Base-by-base conservation (phyloP, 306 rosid species). In the Alnus rubra region DNA sequence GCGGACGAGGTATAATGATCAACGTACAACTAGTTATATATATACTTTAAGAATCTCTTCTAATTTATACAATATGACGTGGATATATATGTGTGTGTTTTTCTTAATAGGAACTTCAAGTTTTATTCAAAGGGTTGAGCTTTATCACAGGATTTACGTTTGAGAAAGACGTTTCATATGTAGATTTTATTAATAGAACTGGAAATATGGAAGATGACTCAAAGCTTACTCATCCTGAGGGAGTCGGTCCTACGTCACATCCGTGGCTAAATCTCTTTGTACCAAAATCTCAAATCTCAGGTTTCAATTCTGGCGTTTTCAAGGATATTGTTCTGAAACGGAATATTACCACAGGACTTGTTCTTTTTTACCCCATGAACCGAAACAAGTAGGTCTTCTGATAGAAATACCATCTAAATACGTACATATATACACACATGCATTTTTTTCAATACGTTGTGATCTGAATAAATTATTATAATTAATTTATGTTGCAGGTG, bases 211-310 rank as follows among this genome's bases (percentile, higher is more conserved):
- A 69, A 96, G 52, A 49, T 9, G 14, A 48, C 83, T 70, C 87
- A 63, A 83, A 85, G 82, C 94, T 91, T 76, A 94, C 97, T 78
- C 98, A 92, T 23, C 28, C 28, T 23, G 28, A 23, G 0, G 28
- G 28, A 23, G 28, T 23, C 28, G 28, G 28, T 23, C 28, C 28
- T 23, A 23, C 28, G 28, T 23, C 28, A 23, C 28, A 23, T 80
- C 98, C 98, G 9, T 94, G 98, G 97, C 82, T 92, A 50, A 94
- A 94, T 77, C 82, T 94, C 71, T 94, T 94, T 58, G 71, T 94
- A 53, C 97, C 98, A 4, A 89, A 89, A 78, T 86, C 91, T 44
- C 79, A 81, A 5, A 88, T 94, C 63, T 53, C 78, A 9, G 93
- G 89, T 37, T 94, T 94, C 60, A 70, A 94, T 53, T 48, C 69